Base-by-base conservation (phyloP, 345 rosid species). In the Populus tremula region DNA sequence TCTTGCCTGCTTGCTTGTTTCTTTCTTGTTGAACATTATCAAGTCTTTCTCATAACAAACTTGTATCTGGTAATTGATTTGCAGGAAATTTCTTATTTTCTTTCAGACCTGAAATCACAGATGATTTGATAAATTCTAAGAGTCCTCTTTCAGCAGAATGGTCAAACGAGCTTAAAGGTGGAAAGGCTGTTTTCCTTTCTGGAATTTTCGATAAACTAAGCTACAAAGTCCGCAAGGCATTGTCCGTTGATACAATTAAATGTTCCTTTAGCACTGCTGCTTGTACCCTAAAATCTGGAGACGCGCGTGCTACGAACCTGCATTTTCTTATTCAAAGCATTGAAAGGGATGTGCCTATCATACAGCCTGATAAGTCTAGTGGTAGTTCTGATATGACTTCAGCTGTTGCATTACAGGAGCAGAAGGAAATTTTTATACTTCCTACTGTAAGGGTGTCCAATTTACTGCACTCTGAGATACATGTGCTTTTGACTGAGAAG, bases 41-140 rank as follows among this genome's bases (percentile, higher is more conserved):
- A 20, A 20, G 65, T 50, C 67, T 36, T 23, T 25, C 65, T 72
- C n/a, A 5, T 67, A 63, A 73, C 39, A 74, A 67, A 54, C 47
- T 59, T 63, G 61, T 71, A 70, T 54, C 70, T 76, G 72, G 70
- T 70, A 25, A 73, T 75, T 77, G 27, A 77, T 71, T 82, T 86
- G 84, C 95, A 95, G 99, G 98, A 66, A 95, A 93, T 82, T 91
- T 93, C 87, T 86, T 93, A 76, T 87, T 95, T 79, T 90, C 99
- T 71, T 91, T 95, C 86, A 87, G 97, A 87, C 99, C 99, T 67
- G 86, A 89, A 82, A 79, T 90, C 62, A 73, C 89, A 81, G 87
- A 85, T 73, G 84, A 72, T 76, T 71, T 82, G 72, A 76, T 76
- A 68, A 82, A 79, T 77, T 79, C 84, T 70, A 82, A 70, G 80